Evolutionary conservation across 495 filamentous ascomycete species (phyloP).

Genomic region (Aspergillus coremiiformis): DNA sequence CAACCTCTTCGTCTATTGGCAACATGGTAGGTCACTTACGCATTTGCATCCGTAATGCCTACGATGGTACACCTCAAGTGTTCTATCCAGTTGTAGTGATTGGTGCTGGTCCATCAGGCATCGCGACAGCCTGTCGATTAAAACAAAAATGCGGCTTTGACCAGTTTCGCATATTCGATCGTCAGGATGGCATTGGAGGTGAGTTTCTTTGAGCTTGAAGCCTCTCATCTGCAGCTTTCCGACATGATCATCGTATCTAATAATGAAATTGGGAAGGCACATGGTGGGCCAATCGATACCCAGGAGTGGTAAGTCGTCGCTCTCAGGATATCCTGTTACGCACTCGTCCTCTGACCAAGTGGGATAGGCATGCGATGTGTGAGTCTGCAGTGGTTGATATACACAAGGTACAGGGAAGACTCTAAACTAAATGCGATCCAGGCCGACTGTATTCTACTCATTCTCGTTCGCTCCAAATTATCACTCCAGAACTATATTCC

Average conservation of each 20-base stretch:
- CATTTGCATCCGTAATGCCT: not conserved
- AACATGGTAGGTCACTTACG: no score
- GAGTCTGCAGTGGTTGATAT: not conserved
- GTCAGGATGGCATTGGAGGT: slow-evolving; percentile 51
- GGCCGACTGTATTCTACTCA: slow-evolving; percentile 52
- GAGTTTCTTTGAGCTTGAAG: no score
- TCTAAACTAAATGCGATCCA: slow-evolving; percentile 12
- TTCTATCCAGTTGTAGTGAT: slow-evolving; percentile 12
- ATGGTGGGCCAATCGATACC: slow-evolving; percentile 63
- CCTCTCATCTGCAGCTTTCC: not conserved
- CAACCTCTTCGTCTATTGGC: no score
- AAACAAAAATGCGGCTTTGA: slow-evolving; percentile 53
- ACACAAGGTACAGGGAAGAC: no score
- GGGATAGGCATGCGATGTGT: slow-evolving; percentile 37
- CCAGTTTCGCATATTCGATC: slow-evolving; percentile 59
- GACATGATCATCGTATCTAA: not conserved
- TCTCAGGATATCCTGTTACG: not conserved
- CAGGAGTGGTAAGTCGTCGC: slow-evolving; percentile 37
- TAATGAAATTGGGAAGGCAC: slow-evolving; percentile 30
- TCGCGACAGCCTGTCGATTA: slow-evolving; percentile 57
- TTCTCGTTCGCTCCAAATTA: slow-evolving; percentile 56
- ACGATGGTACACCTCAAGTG: not conserved
- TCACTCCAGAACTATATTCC: slow-evolving; percentile 50
- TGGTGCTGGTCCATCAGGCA: slow-evolving; percentile 60
- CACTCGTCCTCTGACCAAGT: not conserved